Evolutionary conservation across 2,329 filamentous ascomycete genomes (phyloP), one percentile per base, ranked within the genome.

Genomic region (Ceratocystis colombiana): DNA sequence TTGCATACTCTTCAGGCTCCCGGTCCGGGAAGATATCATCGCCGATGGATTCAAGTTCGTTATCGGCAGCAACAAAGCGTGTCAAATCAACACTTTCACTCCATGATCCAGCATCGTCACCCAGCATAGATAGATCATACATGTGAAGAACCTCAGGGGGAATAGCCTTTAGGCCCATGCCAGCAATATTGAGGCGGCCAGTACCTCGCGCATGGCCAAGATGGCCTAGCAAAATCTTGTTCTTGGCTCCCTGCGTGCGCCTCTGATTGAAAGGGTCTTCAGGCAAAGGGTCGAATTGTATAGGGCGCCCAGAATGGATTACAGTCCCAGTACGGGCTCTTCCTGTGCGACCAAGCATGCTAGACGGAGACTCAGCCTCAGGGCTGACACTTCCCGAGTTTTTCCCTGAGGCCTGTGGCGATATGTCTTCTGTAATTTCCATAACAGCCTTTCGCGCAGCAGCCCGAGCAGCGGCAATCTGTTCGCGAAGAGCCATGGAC

Each of bases 381-480:
- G 55, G 55, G 17, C 55, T 59, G 28, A n/a, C 30, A 37, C 55
- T 59, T 2, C 55, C 55, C 1, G 55, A 59, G 3, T 28, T n/a
- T 30, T 59, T 59, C 1, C 22, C 37, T 15, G 25, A 33, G 17
- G 64, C 1, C 10, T 59, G 28, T 7, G 57, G 68, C 37, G 69
- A 64, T 7, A 46, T 64, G 3, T 61, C 68, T 2, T 68, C 71
- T 6, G 75, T 70, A 6, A 71, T 69, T 59, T 77, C 75, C 57
- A 73, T 76, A 44, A 75, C 72, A 2, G 78, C 77, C 10, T 83
- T 85, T 69, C 85, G 83, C 66, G 84, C 88, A 1, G 90, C 89
- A 1, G 91, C 91, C 73, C 93, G 96, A 0, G 94, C 93, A 71
- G 92, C 93, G 46, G 92, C 90, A 69, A 97, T 96, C 65, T 94